Base-by-base conservation (phyloP, 2,329 filamentous ascomycete species). In the Aspergillus ochraceus region DNA sequence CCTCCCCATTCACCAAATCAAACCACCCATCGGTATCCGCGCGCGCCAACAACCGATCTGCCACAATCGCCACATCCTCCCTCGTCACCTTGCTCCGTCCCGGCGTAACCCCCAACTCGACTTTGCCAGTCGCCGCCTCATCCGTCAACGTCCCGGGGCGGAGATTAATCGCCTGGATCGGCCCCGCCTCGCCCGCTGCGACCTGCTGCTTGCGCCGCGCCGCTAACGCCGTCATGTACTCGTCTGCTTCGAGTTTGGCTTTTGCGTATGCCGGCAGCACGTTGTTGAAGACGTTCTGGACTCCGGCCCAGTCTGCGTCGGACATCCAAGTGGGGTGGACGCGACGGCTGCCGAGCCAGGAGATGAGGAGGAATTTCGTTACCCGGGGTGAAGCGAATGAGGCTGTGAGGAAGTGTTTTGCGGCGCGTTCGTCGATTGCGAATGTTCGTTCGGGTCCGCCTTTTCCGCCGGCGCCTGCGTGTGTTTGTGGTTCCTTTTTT, bases 211-310 rank as follows among this genome's bases (percentile, higher is more conserved):
- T 70, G 22, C 76, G 70, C 64, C 68, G 71, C 57, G 71, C 71
- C 9, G 77, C 73, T 39, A 81, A 66, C 4, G 81, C 79, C 10
- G 81, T 81, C 65, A 85, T 72, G 54, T 82, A 82, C 70, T 85
- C 82, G 62, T 86, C 83, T 1, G 83, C 83, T 22, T 82, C 83
- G 29, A 83, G 75, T 65, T 86, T 86, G 19, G 83, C 83, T 47
- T 80, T 75, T 63, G 77, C 80, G 66, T 86, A 86, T 11, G 79
- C 74, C 1, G 82, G 80, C 19, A 86, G 71, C 0, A 80, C 69
- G 29, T 81, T 76, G n/a, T 72, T 75, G 64, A 84, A 83, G 39
- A 78, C 72, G 61, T 81, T 76, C 54, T 80, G 74, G 1, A 81
- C 73, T 2, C 67, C 66, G 5, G 72, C 74, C 78, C 79, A 82